Evolutionary conservation across 108 stramenopile species (phyloP).

Genomic region (Chaetoceros muelleri): DNA sequence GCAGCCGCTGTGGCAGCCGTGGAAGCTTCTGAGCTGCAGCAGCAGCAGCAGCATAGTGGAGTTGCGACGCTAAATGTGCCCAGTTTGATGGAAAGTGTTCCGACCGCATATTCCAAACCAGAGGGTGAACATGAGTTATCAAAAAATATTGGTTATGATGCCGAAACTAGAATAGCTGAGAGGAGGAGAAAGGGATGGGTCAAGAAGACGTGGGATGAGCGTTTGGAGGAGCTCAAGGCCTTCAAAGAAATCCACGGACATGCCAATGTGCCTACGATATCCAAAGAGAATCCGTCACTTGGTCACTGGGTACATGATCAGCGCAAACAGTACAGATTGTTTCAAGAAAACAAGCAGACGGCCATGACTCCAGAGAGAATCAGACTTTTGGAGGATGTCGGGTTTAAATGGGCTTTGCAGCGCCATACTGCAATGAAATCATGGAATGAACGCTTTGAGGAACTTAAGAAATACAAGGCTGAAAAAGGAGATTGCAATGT

Average conservation of each 20-base stretch:
- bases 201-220: conserved; percentile 32
- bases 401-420: conserved; percentile 22
- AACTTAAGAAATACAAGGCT: conserved; percentile 35
- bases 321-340: conserved; percentile 31
- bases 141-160: too few species aligned
- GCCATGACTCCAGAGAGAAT: conserved; percentile 36
- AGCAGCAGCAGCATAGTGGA: too few species aligned
- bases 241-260: conserved; percentile 16
- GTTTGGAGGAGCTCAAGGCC: conserved; percentile 18
- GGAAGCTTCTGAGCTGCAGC: too few species aligned
- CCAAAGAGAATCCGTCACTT: too few species aligned
- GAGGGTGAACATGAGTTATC: too few species aligned
- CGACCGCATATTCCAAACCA: too few species aligned
- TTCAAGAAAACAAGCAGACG: conserved; percentile 23
- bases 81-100: too few species aligned
- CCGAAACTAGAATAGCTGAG: too few species aligned
- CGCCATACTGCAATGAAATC: too few species aligned
- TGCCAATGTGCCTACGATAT: conserved; percentile 20
- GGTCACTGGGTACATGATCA: conserved; percentile 41
- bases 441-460: conserved; percentile 42
- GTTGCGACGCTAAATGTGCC: too few species aligned
- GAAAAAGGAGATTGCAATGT: conserved; percentile 23
- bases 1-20: too few species aligned
- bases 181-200: too few species aligned
- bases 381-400: conserved; percentile 18